Conservation (phyloP, 257 asterid genomes). For the Ophiorrhiza pumila region DNA sequence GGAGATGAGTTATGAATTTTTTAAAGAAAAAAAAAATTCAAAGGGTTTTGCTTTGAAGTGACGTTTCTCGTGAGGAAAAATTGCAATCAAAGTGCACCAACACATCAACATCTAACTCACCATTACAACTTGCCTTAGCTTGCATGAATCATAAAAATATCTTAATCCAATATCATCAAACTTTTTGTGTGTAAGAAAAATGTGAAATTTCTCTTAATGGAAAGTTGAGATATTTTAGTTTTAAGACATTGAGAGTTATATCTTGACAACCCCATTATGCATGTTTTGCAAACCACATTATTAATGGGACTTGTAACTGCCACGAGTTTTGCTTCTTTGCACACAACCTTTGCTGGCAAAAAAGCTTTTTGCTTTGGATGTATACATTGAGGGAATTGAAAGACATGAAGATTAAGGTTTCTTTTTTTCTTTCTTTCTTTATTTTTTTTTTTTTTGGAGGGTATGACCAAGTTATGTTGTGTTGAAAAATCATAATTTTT, state of each 20-base stretch:
- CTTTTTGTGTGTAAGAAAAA: neutral
- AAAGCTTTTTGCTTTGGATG: too few species aligned
- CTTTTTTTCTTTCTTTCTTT: too few species aligned
- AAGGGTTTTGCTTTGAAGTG: neutral
- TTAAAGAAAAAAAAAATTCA: too few species aligned
- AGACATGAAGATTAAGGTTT: too few species aligned
- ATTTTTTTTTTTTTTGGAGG: too few species aligned
- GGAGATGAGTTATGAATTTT: too few species aligned
- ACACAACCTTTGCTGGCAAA: too few species aligned
- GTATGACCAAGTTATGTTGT: too few species aligned
- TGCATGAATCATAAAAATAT: too few species aligned
- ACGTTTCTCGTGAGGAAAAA: neutral
- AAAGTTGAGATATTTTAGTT: neutral
- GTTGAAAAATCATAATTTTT: too few species aligned
- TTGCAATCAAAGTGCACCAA: neutral
- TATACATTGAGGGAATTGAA: too few species aligned
- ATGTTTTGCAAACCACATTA: neutral
- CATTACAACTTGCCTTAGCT: neutral
- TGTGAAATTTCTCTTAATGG: neutral
- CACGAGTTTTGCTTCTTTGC: neutral
- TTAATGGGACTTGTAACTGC: neutral
- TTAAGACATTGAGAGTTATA: neutral
- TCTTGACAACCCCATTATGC: neutral
- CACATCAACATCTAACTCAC: constrained; percentile 1
- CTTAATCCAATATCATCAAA: neutral